phyloP scores from a whole-genome alignment of 805 yeast species.

The Ogataea paraovalis region DNA sequence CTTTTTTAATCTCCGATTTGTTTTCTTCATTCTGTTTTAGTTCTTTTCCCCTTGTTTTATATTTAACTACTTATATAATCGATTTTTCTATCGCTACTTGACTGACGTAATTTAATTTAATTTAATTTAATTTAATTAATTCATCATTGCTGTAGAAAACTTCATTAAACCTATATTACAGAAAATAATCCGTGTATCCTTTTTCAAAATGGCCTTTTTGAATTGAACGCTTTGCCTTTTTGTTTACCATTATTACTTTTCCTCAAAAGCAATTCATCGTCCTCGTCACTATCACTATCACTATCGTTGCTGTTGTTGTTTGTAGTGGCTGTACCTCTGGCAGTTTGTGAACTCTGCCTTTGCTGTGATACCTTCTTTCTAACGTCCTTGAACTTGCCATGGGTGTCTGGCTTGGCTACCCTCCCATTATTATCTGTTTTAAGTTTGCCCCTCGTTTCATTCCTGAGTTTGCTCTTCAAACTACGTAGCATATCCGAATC shows the following conservation, averaged over 20 bases:
- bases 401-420: slow-evolving; percentile 1
- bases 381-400: background rate
- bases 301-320: background rate
- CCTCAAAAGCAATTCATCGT: slow-evolving; percentile 21
- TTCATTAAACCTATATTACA: no score
- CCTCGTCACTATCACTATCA: slow-evolving; percentile 14
- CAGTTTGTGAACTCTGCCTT: background rate
- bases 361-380: slow-evolving; percentile 1
- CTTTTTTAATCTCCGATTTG: no score
- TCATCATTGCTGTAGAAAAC: no score
- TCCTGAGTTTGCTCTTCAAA: slow-evolving; percentile 26
- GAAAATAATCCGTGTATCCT: no score
- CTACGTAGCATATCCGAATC: no score
- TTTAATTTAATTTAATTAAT: no score
- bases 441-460: slow-evolving; percentile 14
- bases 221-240: slow-evolving; percentile 2
- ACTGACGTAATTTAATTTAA: no score
- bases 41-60: no score
- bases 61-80: no score
- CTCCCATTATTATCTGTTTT: background rate
- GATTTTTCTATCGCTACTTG: no score
- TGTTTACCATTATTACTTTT: slow-evolving; percentile 8
- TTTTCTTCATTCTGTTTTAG: no score
- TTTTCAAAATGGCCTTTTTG: slow-evolving; percentile 23
- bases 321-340: background rate